phyloP scores from a whole-genome alignment of 345 rosid species.

The Arabis alpina region DNA sequence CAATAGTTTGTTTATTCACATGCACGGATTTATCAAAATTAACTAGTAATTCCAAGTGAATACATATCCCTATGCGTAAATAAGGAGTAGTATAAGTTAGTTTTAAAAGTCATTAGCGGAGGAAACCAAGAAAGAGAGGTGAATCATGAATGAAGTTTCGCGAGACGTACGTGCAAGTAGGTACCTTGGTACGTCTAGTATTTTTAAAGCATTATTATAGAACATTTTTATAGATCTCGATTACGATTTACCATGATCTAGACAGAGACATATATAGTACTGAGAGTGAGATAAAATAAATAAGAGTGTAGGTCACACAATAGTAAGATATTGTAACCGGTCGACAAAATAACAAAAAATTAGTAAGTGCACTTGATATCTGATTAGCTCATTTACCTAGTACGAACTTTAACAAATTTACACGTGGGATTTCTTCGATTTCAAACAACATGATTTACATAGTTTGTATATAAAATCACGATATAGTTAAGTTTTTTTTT shows the following conservation, averaged over 20 bases:
- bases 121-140: constrained; percentile 21
- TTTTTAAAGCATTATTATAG: background rate
- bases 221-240: background rate
- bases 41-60: background rate
- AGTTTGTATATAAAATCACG: background rate
- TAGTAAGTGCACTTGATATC: constrained; percentile 1
- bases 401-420: background rate
- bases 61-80: constrained; percentile 8
- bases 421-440: background rate
- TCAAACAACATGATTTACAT: background rate
- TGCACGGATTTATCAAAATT: background rate
- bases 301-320: background rate
- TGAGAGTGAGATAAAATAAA: background rate
- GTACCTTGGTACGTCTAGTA: constrained; percentile 11
- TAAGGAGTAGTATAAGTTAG: background rate
- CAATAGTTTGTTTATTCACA: background rate
- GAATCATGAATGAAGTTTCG: constrained; percentile 26
- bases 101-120: background rate
- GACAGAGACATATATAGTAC: background rate
- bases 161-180: constrained; percentile 7
- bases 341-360: background rate
- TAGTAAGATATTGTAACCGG: background rate
- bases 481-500: no score
- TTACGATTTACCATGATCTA: constrained; percentile 2
- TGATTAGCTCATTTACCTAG: background rate